Percentiles rank a stretch among this genome's conserved stretches.
Evolutionary conservation across 2,329 filamentous ascomycete genomes (phyloP).

Genomic region (Capronia americana): DNA sequence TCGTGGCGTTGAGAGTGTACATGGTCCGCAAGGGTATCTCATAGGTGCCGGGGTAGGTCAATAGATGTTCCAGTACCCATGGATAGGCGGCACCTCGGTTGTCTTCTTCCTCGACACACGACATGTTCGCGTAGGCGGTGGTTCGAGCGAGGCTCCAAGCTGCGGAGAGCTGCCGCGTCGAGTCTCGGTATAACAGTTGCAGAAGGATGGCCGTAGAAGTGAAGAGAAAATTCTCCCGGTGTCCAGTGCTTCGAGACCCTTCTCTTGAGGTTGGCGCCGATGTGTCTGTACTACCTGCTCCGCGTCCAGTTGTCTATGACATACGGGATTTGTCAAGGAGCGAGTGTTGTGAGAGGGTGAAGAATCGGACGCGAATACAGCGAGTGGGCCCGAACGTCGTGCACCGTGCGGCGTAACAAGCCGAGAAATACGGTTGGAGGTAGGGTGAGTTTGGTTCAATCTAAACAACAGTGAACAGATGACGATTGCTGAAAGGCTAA

Average conservation of each 20-base stretch:
- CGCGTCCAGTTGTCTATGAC: constrained; percentile 27
- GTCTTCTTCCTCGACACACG: constrained; percentile 24
- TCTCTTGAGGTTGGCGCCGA: constrained; percentile 25
- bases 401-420: constrained; percentile 27
- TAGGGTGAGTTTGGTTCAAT: not conserved
- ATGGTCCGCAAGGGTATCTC: constrained; percentile 71
- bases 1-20: constrained; percentile 69
- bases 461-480: not conserved
- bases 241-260: constrained; percentile 11
- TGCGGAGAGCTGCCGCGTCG: not conserved
- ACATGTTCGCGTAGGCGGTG: constrained; percentile 7
- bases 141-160: not conserved
- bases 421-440: not conserved
- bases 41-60: constrained; percentile 67
- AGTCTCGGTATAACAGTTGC: not conserved
- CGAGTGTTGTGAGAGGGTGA: constrained; percentile 24
- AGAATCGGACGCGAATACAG: constrained; percentile 18
- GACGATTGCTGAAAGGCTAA: not conserved
- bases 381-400: constrained; percentile 20
- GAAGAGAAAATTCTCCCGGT: not conserved
- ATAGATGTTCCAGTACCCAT: constrained; percentile 65
- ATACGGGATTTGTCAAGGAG: constrained; percentile 32
- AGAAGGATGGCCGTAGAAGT: not conserved
- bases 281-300: constrained; percentile 26
- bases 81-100: constrained; percentile 52